phyloP scores from a whole-genome alignment of 2,329 filamentous ascomycete species.

The Aspergillus tamarii region DNA sequence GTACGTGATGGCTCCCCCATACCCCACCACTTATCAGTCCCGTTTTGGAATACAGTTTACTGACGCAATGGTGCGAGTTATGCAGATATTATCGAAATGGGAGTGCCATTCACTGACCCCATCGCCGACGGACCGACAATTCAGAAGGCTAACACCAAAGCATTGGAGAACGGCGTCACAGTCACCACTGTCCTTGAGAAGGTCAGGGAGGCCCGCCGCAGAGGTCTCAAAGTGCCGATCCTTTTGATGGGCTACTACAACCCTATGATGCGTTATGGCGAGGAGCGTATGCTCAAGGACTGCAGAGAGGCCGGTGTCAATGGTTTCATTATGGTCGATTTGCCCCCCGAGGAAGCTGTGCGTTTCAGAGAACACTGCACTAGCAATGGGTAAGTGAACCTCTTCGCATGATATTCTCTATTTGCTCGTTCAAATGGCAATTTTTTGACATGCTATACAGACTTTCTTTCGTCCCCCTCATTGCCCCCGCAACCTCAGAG shows the following conservation, averaged over 20 bases:
- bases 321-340: conserved; percentile 94
- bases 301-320: conserved; percentile 84
- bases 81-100: conserved; percentile 90
- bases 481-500: conserved; percentile 91
- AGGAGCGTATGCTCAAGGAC: conserved; percentile 84
- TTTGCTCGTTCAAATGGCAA: not conserved
- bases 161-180: conserved; percentile 85
- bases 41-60: not conserved
- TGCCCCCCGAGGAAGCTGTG: conserved; percentile 95
- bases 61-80: not conserved
- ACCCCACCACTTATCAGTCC: not conserved
- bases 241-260: conserved; percentile 99
- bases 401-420: not conserved
- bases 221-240: conserved; percentile 78
- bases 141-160: conserved; percentile 90
- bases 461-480: conserved; percentile 94
- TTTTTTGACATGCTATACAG: conserved; percentile 42
- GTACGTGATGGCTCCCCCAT: conserved; percentile 51
- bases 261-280: conserved; percentile 89
- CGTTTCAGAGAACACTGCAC: conserved; percentile 58
- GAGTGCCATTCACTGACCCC: conserved; percentile 94
- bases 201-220: conserved; percentile 76
- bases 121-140: conserved; percentile 98
- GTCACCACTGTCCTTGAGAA: conserved; percentile 78
- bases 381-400: conserved; percentile 33